Base-by-base conservation (phyloP, 2,329 filamentous ascomycete species). In the Alternaria sp. region DNA sequence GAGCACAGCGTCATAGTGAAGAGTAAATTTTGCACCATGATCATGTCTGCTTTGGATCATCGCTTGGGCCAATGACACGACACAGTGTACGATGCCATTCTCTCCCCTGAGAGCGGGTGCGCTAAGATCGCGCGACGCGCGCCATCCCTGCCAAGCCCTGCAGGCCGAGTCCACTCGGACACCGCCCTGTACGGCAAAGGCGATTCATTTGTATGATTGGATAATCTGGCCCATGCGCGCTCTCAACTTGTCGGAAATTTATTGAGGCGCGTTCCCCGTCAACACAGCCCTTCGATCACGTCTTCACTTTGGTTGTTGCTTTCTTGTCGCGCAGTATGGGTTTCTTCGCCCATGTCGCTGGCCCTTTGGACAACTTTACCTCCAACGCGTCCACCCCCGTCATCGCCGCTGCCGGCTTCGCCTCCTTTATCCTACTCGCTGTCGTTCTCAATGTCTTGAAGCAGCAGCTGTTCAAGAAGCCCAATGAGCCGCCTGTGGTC, bases 401-500 rank as follows among this genome's bases (percentile, higher is more conserved):
- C 45, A 72, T 86, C 53, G 70, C 78, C 53, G 73, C 75, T 34
- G 70, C 81, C 45, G 81, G 73, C 50, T 67, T 83, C 59, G 69
- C 79, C 67, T 78, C 80, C 65, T 80, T 86, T 72, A 67, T 86
- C 65, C 76, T 80, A 29, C 69, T 86, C 41, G 78, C 87, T 17
- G 85, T 97, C 56, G 74, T 91, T 59, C 72, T 93, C 81, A 97
- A 98, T 78, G 88, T 98, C 65, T 73, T 91, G 68, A 84, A 84
- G 63, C 94, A 98, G 80, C 69, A 96, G 56, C 81, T 97, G 62
- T 87, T 92, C 81, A 91, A 87, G 80, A 94, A 93, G 70, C 86
- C 90, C 51, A 90, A 93, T 54, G 80, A 83, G 65, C 83, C 83
- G 17, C 86, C 86, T 0, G 70, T 88, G 29, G 86, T 88, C 48